Conservation (phyloP, 768 basidiomycete species). For the Chalciporus piperatus region DNA sequence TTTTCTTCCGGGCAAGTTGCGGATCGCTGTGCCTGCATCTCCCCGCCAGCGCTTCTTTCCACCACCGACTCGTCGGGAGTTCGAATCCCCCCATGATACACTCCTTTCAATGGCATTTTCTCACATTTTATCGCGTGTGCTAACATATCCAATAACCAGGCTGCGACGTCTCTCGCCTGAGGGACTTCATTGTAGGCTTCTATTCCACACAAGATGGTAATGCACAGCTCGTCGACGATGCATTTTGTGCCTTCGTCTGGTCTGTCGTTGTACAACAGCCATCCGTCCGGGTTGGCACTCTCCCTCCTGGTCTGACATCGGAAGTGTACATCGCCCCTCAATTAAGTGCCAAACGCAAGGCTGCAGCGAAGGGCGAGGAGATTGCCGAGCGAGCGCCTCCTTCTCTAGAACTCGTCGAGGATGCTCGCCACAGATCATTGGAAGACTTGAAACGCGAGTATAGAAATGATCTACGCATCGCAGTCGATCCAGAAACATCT, state of each 20-base stretch:
- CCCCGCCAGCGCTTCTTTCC: not conserved
- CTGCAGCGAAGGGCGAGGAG: conserved; percentile 54
- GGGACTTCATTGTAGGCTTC: conserved; percentile 67
- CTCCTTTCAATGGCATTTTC: conserved; percentile 19
- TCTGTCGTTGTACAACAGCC: conserved; percentile 72
- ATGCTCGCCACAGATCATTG: conserved; percentile 54
- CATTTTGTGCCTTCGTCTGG: conserved; percentile 81
- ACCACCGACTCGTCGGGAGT: conserved; percentile 21
- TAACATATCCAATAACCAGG: conserved; percentile 43
- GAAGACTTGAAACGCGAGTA: conserved; percentile 55
- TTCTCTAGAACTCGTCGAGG: conserved; percentile 50
- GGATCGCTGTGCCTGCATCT: not conserved
- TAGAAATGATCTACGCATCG: conserved; percentile 67
- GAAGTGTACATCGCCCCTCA: conserved; percentile 82
- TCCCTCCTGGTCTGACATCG: conserved; percentile 54
- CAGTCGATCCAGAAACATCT: conserved; percentile 69
- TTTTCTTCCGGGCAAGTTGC: not conserved
- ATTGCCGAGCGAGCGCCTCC: conserved; percentile 41
- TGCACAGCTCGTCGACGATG: conserved; percentile 66
- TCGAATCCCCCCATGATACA: conserved; percentile 42
- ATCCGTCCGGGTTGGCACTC: conserved; percentile 69
- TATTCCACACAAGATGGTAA: conserved; percentile 42
- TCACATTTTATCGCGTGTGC: conserved; percentile 13
- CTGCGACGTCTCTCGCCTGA: conserved; percentile 67
- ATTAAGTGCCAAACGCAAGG: conserved; percentile 62